Evolutionary conservation across 2,329 filamentous ascomycete species (phyloP), one percentile per base, ranked within the genome.

Genomic region (Paracorniculantispora psalliotae): DNA sequence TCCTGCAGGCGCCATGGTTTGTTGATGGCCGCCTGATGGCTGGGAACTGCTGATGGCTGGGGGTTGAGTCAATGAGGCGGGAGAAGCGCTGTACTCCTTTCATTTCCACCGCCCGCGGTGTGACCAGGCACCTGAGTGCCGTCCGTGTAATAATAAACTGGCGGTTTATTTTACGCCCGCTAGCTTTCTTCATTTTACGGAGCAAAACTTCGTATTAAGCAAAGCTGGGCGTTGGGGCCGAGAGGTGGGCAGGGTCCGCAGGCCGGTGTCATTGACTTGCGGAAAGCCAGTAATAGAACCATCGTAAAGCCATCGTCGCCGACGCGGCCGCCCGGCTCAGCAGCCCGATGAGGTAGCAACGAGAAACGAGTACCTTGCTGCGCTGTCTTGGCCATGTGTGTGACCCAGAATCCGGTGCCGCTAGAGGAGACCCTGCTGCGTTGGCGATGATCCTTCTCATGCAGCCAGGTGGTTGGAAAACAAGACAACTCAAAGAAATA

Each of bases 361-460:
- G 43, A 25, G 43, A 15, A 46, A 23, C 26, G 21, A 23, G 8
- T 23, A 25, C 19, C 25, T 33, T 41, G 37, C 21, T 37, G 12
- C 4, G 33, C 13, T 46, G 43, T 35, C 28, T 4, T 50, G 28
- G 25, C 15, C 33, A 15, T 37, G 33, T 15, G n/a, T 10, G 47
- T 12, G n/a, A 21, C 12, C 28, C 23, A 28, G 19, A 21, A 23
- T 28, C 47, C 4, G 47, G n/a, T 35, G 19, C 47, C 19, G 30
- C 28, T 25, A 2, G 5, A 25, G 15, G 19, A 26, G 12, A 26
- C 30, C 17, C 44, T 51, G 26, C 46, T 57, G 44, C 54, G 44
- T 43, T 57, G 47, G 55, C 19, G 55, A 51, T 57, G 55, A 57
- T 50, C 46, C 35, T 49, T 47, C 35, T 28, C n/a, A 28, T n/a